Percentiles rank a stretch among this genome's conserved stretches.
These are phyloP conservation scores for Candida odintsovae DNA, from an alignment of 805 yeast species.

Conservation along the genomic window DNA sequence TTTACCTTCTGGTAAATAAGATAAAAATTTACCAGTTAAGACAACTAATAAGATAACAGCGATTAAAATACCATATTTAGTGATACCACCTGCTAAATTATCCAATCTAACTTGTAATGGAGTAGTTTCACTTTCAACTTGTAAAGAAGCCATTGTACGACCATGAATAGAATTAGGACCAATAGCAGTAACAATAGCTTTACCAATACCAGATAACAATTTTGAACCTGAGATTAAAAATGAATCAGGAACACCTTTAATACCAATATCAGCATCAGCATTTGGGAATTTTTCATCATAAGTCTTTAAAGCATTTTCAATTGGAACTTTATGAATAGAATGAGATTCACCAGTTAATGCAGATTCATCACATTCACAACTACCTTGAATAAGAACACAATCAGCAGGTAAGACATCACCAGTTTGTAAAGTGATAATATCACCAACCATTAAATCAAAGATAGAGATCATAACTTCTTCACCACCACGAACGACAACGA, in stretches of 20 bases:
- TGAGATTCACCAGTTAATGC: constrained; percentile 92
- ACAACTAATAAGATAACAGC: constrained; percentile 79
- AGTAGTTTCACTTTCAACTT: constrained; percentile 73
- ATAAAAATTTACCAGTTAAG: constrained; percentile 68
- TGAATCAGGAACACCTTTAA: constrained; percentile 56
- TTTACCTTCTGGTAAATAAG: constrained; percentile 50
- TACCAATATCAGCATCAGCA: constrained; percentile 32
- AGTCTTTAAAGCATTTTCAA: constrained; percentile 31
- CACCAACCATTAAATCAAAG: constrained; percentile 81
- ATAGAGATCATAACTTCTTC: constrained; percentile 63
- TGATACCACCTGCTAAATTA: constrained; percentile 83
- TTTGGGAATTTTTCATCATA: constrained; percentile 24
- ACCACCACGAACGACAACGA: constrained; percentile 73
- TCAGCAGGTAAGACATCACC: constrained; percentile 96
- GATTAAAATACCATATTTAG: constrained; percentile 88
- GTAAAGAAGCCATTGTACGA: constrained; percentile 76
- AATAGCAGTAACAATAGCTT: constrained; percentile 82
- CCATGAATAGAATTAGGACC: constrained; percentile 91
- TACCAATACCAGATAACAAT: constrained; percentile 79
- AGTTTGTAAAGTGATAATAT: constrained; percentile 73
- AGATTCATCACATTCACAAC: constrained; percentile 85
- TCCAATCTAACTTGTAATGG: constrained; percentile 84
- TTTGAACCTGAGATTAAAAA: constrained; percentile 89
- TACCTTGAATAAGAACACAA: constrained; percentile 66
- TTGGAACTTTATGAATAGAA: constrained; percentile 65